Base-by-base conservation (phyloP, 441 rosid genomes). In the Monsonia emarginata region DNA sequence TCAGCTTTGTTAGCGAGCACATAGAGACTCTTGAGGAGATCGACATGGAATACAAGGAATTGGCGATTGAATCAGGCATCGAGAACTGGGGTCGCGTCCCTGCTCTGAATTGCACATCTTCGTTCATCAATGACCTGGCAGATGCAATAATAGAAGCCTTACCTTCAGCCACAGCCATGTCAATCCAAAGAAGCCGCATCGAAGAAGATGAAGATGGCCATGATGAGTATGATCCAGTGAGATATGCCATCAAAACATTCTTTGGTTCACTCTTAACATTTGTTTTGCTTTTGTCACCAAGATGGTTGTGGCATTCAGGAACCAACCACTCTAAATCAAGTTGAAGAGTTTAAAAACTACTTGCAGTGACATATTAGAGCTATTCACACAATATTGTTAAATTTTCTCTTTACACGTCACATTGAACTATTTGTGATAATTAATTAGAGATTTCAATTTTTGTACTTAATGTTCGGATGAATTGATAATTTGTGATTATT, bases 51-150 rank as follows among this genome's bases (percentile, higher is more conserved):
- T 94, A 94, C 72, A 86, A 81, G 74, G 83, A 94, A 38, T 72
- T 94, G 78, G 96, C 97, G 50, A 80, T 94, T 3, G 88, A 90
- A 79, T 90, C 96, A 4, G 97, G 97, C 48, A 72, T 94, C 46
- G 84, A 87, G 74, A 94, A 94, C 31, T 94, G 98, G 96, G 98
- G 96, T 0, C 86, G 94, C 2, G 96, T 94, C 6, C 95, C 98
- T 0, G 98, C 98, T 25, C 80, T 94, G 40, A 86, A 84, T 64
- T 88, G 91, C 66, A 88, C 87, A 11, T 32, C 88, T 16, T 86
- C 97, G 5, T 94, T 91, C 85, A 89, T 94, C 68, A 74, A 81
- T 1, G 97, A 94, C 78, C 76, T 94, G 65, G 96, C 98, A 22
- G 97, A 90, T 76, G 97, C 91, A n/a, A 91, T 90, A 27, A 72